These are phyloP conservation scores for Fusarium bactridioides DNA, from an alignment of 2,329 filamentous ascomycete species.

Conservation along the genomic window DNA sequence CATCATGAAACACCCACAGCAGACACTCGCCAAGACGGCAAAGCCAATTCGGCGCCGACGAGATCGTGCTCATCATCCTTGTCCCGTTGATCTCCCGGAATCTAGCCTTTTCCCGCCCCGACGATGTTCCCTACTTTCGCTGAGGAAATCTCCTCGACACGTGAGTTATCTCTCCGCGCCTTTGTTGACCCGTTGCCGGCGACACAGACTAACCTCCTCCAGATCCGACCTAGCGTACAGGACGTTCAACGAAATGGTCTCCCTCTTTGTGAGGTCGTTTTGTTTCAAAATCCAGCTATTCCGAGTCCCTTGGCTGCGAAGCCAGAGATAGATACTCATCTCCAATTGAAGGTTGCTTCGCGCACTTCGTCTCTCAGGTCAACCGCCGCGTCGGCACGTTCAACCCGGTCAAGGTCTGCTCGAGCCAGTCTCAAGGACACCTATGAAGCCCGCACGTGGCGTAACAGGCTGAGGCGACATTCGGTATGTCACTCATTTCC, in stretches of 20 bases:
- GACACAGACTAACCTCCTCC: background rate
- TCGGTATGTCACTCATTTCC: background rate
- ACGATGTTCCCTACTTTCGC: background rate
- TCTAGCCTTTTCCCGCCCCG: conserved; percentile 17
- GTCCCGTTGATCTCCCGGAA: background rate
- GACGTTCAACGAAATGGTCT: background rate
- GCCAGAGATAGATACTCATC: background rate
- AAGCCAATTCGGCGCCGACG: conserved; percentile 7
- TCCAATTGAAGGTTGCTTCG: background rate
- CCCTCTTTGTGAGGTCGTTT: conserved; percentile 4
- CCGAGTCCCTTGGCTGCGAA: background rate
- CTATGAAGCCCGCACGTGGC: conserved; percentile 21
- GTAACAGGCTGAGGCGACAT: conserved; percentile 10
- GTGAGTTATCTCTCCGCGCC: background rate
- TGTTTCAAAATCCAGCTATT: conserved; percentile 12
- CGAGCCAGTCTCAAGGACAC: background rate
- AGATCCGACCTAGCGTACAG: conserved; percentile 5
- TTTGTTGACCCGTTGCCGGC: background rate
- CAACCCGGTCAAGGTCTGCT: background rate
- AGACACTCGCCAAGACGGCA: background rate
- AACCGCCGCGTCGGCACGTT: background rate
- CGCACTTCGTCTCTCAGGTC: background rate
- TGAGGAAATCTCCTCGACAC: background rate
- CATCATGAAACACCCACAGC: conserved; percentile 9
- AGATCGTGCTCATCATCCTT: background rate